Base-by-base conservation (phyloP, 257 asterid genomes). In the Avicennia marina region DNA sequence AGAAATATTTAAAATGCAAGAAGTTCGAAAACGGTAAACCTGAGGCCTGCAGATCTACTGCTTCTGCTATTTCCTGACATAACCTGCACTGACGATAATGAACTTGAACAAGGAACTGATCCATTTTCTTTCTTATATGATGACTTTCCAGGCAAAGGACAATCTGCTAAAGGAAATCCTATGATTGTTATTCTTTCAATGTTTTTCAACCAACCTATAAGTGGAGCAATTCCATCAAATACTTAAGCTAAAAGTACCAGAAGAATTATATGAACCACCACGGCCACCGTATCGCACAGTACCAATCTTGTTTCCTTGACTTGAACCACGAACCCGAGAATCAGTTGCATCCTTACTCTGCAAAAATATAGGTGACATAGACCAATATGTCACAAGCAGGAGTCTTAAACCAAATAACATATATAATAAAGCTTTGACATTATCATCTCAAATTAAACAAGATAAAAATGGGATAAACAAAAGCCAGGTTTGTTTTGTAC, bases 341-440 rank as follows among this genome's bases (percentile, higher is more conserved):
- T 88, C 97, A 58, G 79, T 65, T 56, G 73, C 48, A 70, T 91
- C 98, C 69, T 91, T 91, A 61, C 66, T 81, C 98, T 91, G 82
- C 54, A 66, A 51, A 38, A 62, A 50, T 20, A 68, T n/a, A 53
- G 65, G 16, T 11, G 11, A 24, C 20, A 41, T 8, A 63, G 53
- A 34, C 26, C 9, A 7, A 2, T 29, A 2, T 29, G 41, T 36
- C 10, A 36, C n/a, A 20, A 22, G 3, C 13, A 11, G 10, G 6
- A 36, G 41, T 7, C 41, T n/a, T 4, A 36, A 11, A 36, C 41
- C 10, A 11, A 3, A 29, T 29, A 36, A 12, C 13, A 36, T 36
- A 11, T 11, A 36, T 7, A 11, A 2, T 36, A 36, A 36, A 36
- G 41, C 3, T 4, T 36, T 5, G 41, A 8, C 41, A 36, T 11